Evolutionary conservation across 495 filamentous ascomycete genomes (phyloP).

Genomic region (Hamigera avellanea): DNA sequence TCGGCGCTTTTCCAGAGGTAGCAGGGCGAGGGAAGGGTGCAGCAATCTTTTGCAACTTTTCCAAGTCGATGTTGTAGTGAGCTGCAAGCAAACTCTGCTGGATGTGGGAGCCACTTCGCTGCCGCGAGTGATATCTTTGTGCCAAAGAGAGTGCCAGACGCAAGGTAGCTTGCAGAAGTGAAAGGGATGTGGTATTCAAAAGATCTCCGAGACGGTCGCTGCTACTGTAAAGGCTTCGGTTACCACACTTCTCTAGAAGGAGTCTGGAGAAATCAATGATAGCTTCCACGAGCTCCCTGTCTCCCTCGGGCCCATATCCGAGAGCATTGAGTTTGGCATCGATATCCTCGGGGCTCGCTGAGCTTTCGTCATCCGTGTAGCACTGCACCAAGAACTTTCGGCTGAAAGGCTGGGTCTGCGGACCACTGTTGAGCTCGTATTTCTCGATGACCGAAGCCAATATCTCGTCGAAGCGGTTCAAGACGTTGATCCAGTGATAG

Average conservation of each 20-base stretch:
- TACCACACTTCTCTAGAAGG: constrained; percentile 89
- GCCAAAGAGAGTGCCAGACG: constrained; percentile 72
- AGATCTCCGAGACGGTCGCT: constrained; percentile 78
- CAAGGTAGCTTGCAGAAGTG: constrained; percentile 62
- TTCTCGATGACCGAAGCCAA: constrained; percentile 69
- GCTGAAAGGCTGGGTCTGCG: constrained; percentile 65
- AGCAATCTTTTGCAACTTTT: constrained; percentile 72
- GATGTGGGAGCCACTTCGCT: constrained; percentile 53
- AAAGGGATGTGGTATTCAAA: constrained; percentile 72
- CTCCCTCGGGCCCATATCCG: constrained; percentile 61
- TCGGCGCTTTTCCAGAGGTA: constrained; percentile 24
- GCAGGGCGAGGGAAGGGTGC: constrained; percentile 67
- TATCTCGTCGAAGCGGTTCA: constrained; percentile 89
- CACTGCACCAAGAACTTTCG: constrained; percentile 49
- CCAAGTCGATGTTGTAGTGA: constrained; percentile 91
- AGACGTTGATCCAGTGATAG: constrained; percentile 93
- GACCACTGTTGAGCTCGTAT: constrained; percentile 71
- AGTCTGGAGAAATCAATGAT: constrained; percentile 76
- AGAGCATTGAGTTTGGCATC: constrained; percentile 41
- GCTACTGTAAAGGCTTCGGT: constrained; percentile 90
- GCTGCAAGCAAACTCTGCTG: constrained; percentile 63
- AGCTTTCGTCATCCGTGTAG: constrained; percentile 27
- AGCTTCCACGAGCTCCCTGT: constrained; percentile 64
- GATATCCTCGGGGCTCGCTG: constrained; percentile 33
- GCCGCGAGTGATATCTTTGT: constrained; percentile 80